These are phyloP conservation scores for Plasmodium blacklocki DNA, from an alignment of 169 alveolate species.

Conservation along the genomic window DNA sequence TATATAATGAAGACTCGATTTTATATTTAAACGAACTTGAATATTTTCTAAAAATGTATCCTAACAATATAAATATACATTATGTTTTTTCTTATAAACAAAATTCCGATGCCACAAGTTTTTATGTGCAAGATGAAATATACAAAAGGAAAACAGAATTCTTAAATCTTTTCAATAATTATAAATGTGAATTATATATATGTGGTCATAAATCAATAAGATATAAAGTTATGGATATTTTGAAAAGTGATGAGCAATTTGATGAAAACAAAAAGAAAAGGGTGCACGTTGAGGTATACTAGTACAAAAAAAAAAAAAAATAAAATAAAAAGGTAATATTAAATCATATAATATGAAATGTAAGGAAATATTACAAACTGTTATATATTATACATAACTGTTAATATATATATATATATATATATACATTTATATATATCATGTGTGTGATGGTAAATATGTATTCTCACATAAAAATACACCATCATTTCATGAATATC, in stretches of 20 bases:
- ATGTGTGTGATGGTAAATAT: too few species aligned
- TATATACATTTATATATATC: background rate
- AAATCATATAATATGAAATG: background rate
- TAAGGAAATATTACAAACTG: background rate
- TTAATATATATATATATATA: slow-evolving; percentile 20
- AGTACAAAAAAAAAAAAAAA: background rate
- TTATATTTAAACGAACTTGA: slow-evolving; percentile 77
- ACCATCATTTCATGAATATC: too few species aligned
- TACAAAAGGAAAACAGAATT: slow-evolving; percentile 28
- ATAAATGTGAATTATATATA: slow-evolving; percentile 51
- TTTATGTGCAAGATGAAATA: slow-evolving; percentile 72
- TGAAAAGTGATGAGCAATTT: slow-evolving; percentile 7
- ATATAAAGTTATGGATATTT: slow-evolving; percentile 38
- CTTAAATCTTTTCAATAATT: slow-evolving; percentile 23
- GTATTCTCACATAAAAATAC: too few species aligned
- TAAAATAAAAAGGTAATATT: background rate
- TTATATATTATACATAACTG: background rate
- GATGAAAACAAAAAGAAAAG: slow-evolving; percentile 22
- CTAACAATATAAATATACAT: slow-evolving; percentile 65
- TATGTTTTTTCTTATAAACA: slow-evolving; percentile 76
- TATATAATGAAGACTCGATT: slow-evolving; percentile 78
- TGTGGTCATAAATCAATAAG: slow-evolving; percentile 67
- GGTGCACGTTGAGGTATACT: slow-evolving; percentile 65
- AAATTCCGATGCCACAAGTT: slow-evolving; percentile 26
- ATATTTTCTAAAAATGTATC: slow-evolving; percentile 62